Evolutionary conservation across 164 flowering plant species (phyloP), one percentile per base, ranked within the genome.

Genomic region (Vitis rotundifolia): DNA sequence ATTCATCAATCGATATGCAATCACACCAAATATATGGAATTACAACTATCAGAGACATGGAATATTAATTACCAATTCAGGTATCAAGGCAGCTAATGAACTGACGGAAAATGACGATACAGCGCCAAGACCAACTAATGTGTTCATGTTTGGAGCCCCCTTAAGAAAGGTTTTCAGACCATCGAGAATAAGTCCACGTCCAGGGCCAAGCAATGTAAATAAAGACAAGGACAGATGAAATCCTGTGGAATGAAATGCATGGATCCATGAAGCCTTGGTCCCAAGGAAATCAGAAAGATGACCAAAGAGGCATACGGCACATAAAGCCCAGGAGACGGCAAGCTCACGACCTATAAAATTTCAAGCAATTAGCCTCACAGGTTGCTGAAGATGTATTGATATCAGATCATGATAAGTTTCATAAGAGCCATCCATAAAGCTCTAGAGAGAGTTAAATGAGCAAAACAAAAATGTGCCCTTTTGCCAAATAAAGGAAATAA

Each of bases 101-200:
- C 99, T 96, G 78, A 93, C 97, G 70, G 84, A 70, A 82, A 96
- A 96, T 11, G 99, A 96, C 67, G 99, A 90, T 68, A 96, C 73
- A 68, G 99, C 99, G 57, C 99, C 99, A 75, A 96, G 98, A 79
- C 99, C 95, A 82, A 96, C 98, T 86, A 96, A 84, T 51, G 99
- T 91, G 72, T 96, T 96, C 99, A 96, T 96, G 79, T 96, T 96
- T 63, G 99, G 99, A 70, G 85, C 79, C 67, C 98, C 97, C 78
- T 80, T 91, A 50, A 82, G 64, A 65, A 96, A 88, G 73, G 95
- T 93, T 79, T 82, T 93, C 47, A 93, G 61, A 51, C 99, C 99
- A 84, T 93, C 98, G 74, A 84, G 16, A 59, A 96, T 89, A 69
- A 96, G 91, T 66, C 84, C 88, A 44, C 97, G 91, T 5, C 99